Percentiles rank a stretch among this genome's conserved stretches.
Conservation (phyloP, 306 rosid species). For the Begonia loranthoides region DNA sequence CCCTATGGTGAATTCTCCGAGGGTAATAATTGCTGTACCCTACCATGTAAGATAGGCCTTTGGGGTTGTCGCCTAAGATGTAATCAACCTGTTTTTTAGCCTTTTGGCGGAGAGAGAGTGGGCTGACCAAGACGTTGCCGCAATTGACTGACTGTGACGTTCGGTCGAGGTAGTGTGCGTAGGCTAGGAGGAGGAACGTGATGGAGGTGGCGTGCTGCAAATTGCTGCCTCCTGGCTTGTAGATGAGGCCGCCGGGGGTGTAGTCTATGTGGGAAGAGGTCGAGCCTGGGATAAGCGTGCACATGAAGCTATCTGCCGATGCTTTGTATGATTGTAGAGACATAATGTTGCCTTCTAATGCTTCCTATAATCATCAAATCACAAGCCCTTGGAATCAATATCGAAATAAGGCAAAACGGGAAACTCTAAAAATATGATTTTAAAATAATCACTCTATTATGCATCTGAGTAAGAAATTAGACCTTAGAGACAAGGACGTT, state of each 20-base stretch:
- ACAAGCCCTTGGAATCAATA: neutral
- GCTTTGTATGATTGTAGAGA: no score
- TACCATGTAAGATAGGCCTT: slow-evolving; percentile 80
- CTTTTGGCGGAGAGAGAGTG: slow-evolving; percentile 27
- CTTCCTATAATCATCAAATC: no score
- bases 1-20: slow-evolving; percentile 71
- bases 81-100: slow-evolving; percentile 66
- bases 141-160: slow-evolving; percentile 27
- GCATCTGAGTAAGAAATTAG: neutral
- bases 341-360: no score
- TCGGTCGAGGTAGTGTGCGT: slow-evolving; percentile 34
- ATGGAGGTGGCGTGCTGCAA: slow-evolving; percentile 46
- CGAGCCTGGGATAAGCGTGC: slow-evolving; percentile 45
- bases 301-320: slow-evolving; percentile 41
- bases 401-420: neutral
- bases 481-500: slow-evolving; percentile 55
- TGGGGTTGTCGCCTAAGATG: slow-evolving; percentile 67
- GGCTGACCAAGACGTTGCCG: slow-evolving; percentile 26
- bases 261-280: slow-evolving; percentile 30
- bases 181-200: slow-evolving; percentile 38
- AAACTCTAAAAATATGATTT: neutral
- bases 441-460: neutral
- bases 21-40: slow-evolving; percentile 61
- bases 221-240: slow-evolving; percentile 52
- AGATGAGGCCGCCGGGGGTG: slow-evolving; percentile 48